phyloP scores from a whole-genome alignment of 2,329 filamentous ascomycete species.

The Ophiostoma perfectum region DNA sequence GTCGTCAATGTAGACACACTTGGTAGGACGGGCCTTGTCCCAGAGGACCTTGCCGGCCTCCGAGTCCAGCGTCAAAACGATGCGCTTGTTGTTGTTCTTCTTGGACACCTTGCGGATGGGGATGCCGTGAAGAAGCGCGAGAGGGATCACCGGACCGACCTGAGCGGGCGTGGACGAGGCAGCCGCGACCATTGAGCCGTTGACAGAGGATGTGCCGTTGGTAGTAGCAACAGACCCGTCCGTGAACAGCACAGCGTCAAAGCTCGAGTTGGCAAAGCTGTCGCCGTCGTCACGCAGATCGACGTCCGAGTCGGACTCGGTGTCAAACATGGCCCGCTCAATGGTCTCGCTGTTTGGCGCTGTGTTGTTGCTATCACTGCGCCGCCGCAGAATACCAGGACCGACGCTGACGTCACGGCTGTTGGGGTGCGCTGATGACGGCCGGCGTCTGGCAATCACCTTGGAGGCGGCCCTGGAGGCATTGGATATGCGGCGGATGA shows the following conservation, averaged over 20 bases:
- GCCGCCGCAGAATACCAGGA: slow-evolving; percentile 73
- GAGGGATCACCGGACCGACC: slow-evolving; percentile 68
- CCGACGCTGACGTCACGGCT: slow-evolving; percentile 85
- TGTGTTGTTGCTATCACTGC: slow-evolving; percentile 83
- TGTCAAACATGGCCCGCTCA: slow-evolving; percentile 34
- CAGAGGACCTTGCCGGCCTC: slow-evolving; percentile 83
- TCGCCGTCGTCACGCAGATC: slow-evolving; percentile 43
- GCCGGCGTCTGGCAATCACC: slow-evolving; percentile 62
- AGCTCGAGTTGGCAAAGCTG: slow-evolving; percentile 29
- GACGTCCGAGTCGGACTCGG: slow-evolving; percentile 56
- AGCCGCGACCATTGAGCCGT: slow-evolving; percentile 31
- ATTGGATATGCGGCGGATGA: slow-evolving; percentile 83
- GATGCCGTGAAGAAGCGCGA: slow-evolving; percentile 72
- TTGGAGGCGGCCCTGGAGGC: slow-evolving; percentile 58
- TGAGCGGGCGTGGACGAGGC: slow-evolving; percentile 27
- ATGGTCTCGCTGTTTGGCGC: slow-evolving; percentile 42
- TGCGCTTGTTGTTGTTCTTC: slow-evolving; percentile 73
- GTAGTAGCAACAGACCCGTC: slow-evolving; percentile 34
- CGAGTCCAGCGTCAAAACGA: slow-evolving; percentile 68
- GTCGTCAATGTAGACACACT: slow-evolving; percentile 90
- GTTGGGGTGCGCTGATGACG: slow-evolving; percentile 69
- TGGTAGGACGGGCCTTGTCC: slow-evolving; percentile 72
- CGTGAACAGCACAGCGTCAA: slow-evolving; percentile 24
- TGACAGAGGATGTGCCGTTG: slow-evolving; percentile 42
- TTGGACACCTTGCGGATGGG: slow-evolving; percentile 77